Base-by-base conservation (phyloP, 192 early-diverging fungal species). In the Lunasporangiospora selenospora region DNA sequence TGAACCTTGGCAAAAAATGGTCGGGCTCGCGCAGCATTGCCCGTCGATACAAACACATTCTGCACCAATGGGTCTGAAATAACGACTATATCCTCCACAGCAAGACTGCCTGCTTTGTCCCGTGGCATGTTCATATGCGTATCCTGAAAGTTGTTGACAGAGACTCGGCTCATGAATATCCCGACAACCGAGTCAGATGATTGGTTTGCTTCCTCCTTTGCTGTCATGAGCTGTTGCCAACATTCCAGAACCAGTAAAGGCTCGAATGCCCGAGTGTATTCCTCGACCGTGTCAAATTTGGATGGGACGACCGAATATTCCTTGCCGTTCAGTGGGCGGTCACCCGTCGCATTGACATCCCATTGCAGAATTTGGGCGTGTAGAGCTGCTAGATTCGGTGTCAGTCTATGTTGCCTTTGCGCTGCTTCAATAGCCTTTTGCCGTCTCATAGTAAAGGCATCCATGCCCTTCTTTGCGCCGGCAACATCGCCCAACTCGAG, bases 191-290 rank as follows among this genome's bases (percentile, higher is more conserved):
- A 63, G 0, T 78, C 66, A 33, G 89, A 82, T 2, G 75, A 73
- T 24, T 80, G 76, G 29, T 62, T 75, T 11, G 80, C 53, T 49
- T 92, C 85, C 51, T 94, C 91, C 43, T 86, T 85, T 10, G 87
- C 76, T 8, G 87, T 85, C 60, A 88, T 75, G 31, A 97, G 75
- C 64, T 94, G 90, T 49, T 89, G 78, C 95, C 94, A 96, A 52
- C 86, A 81, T 67, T 98, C 96, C 4, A 94, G 77, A 32, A 94
- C 58, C 33, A 96, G 49, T 40, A 97, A 67, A 0, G 94, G 95
- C 69, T 95, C 93, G 71, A 97, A 90, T 4, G 80, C 69, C 18
- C 49, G 46, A 3, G 63, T 63, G 61, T 97, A 98, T 39, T 88
- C 75, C 24, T 77, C 60, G 6, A 77, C 70, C 19, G 76, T 65